phyloP scores from a whole-genome alignment of 192 early-diverging fungal species.

The Phlyctochytrium bullatum region DNA sequence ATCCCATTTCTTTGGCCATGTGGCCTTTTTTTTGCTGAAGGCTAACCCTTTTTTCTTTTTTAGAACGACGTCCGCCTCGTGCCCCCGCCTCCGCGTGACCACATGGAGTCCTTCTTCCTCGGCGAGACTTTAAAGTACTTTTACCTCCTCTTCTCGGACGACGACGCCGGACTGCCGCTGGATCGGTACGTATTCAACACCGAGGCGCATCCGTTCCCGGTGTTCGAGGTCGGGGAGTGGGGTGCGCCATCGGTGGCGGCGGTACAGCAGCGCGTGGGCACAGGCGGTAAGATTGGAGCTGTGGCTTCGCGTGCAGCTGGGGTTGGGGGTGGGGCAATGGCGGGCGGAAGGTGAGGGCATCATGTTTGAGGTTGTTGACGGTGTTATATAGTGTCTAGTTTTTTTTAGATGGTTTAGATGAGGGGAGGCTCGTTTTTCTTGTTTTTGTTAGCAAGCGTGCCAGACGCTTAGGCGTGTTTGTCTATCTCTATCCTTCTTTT shows the following conservation, averaged over 20 bases:
- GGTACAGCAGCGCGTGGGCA: no score
- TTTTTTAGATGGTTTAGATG: no score
- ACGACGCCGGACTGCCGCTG: slow-evolving; percentile 60
- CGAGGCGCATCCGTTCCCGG: slow-evolving; percentile 82
- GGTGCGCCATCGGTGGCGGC: slow-evolving; percentile 26
- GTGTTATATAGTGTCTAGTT: no score
- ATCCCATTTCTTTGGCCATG: background rate
- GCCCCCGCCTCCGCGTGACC: slow-evolving; percentile 5
- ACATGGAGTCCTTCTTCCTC: slow-evolving; percentile 63
- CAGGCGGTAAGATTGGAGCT: no score
- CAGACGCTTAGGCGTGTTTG: no score
- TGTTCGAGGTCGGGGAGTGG: slow-evolving; percentile 36
- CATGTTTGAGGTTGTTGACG: no score
- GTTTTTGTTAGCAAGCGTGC: no score
- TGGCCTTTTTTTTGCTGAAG: slow-evolving; percentile 8
- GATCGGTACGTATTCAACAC: slow-evolving; percentile 89
- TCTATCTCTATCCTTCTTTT: no score
- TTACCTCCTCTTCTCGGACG: slow-evolving; percentile 72
- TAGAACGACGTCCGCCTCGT: background rate
- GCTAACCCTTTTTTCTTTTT: background rate
- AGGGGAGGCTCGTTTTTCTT: no score
- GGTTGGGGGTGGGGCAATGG: no score
- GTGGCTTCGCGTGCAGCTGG: no score
- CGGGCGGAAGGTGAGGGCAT: no score
- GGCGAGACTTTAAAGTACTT: slow-evolving; percentile 85